phyloP scores from a whole-genome alignment of 2,329 filamentous ascomycete genomes.

The Penicillium expansum region DNA sequence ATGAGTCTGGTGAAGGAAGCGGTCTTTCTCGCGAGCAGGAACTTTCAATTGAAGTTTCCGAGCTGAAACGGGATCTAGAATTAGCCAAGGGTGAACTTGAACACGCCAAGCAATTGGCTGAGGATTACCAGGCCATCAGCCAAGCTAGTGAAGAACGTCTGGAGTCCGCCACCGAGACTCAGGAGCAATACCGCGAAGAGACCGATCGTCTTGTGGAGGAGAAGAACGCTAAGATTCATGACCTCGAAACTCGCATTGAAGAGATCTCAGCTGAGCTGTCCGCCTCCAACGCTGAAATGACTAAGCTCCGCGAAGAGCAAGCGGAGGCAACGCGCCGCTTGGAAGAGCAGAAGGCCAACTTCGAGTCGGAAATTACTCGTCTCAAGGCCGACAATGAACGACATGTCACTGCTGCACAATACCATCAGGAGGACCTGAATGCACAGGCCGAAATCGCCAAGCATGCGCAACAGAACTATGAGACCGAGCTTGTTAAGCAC shows the following conservation, averaged over 20 bases:
- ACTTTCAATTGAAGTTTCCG: constrained; percentile 75
- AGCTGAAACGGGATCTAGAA: constrained; percentile 84
- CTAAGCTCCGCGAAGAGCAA: constrained; percentile 74
- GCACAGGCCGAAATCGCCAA: constrained; percentile 91
- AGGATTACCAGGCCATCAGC: constrained; percentile 85
- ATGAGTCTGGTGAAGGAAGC: constrained; percentile 52
- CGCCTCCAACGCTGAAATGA: constrained; percentile 77
- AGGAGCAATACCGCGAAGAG: constrained; percentile 85
- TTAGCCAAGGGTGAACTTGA: constrained; percentile 77
- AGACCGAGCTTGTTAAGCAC: constrained; percentile 90
- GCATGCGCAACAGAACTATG: constrained; percentile 91
- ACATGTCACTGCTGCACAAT: constrained; percentile 73
- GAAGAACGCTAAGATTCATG: constrained; percentile 75
- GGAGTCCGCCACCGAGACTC: constrained; percentile 71
- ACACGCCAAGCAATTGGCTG: constrained; percentile 73
- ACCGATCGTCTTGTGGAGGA: constrained; percentile 71
- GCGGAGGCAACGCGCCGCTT: constrained; percentile 68
- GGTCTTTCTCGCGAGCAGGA: constrained; percentile 71
- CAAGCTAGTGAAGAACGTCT: constrained; percentile 85
- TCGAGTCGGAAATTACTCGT: constrained; percentile 75
- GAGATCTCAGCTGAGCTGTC: constrained; percentile 80
- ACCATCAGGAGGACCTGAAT: constrained; percentile 87
- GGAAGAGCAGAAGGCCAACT: constrained; percentile 76
- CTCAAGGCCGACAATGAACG: constrained; percentile 82
- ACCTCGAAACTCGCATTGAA: constrained; percentile 78